A percentile compares a stretch with the other conserved stretches of the same genome.
phyloP scores from a whole-genome alignment of 164 flowering plant species.

The Vitis rupestris region DNA sequence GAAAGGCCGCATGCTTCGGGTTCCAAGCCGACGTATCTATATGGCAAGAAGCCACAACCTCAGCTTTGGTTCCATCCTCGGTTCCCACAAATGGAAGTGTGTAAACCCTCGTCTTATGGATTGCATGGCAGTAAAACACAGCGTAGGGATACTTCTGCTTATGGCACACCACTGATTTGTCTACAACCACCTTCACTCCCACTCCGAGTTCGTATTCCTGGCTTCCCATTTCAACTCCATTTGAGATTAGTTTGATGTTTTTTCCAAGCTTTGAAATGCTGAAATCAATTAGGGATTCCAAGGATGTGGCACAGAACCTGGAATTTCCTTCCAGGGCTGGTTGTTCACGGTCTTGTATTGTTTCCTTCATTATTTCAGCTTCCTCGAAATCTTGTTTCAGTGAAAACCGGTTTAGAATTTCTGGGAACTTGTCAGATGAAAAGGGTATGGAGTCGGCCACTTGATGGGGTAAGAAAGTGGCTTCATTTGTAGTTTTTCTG shows the following conservation, averaged over 20 bases:
- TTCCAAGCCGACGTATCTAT: too few relatives aligned
- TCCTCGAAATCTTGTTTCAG: constrained; percentile 27
- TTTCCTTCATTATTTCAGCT: constrained; percentile 31
- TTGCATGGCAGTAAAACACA: constrained; percentile 32
- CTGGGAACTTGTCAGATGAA: constrained; percentile 32
- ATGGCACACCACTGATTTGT: too few relatives aligned
- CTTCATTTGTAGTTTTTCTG: constrained; percentile 8
- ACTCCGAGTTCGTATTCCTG: too few relatives aligned
- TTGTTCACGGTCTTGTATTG: constrained; percentile 24
- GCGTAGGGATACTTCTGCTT: constrained; percentile 24
- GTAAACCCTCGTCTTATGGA: constrained; percentile 23
- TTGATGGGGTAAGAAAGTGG: constrained; percentile 37
- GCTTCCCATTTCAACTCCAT: too few relatives aligned
- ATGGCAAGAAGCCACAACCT: constrained; percentile 13
- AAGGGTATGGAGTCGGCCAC: constrained; percentile 42
- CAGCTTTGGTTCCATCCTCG: constrained; percentile 25
- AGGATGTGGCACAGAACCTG: too few relatives aligned
- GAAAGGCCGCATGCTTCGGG: constrained; percentile 36
- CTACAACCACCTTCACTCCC: too few relatives aligned
- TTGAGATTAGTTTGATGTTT: too few relatives aligned
- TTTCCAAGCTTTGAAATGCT: too few relatives aligned
- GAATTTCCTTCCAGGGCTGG: constrained; percentile 2
- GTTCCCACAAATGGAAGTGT: constrained; percentile 23
- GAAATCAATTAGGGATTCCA: too few relatives aligned
- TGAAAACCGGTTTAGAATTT: constrained; percentile 15